These are phyloP conservation scores for Vaccinium corymbosum DNA, from an alignment of 148 eudicot species.

Conservation along the genomic window DNA sequence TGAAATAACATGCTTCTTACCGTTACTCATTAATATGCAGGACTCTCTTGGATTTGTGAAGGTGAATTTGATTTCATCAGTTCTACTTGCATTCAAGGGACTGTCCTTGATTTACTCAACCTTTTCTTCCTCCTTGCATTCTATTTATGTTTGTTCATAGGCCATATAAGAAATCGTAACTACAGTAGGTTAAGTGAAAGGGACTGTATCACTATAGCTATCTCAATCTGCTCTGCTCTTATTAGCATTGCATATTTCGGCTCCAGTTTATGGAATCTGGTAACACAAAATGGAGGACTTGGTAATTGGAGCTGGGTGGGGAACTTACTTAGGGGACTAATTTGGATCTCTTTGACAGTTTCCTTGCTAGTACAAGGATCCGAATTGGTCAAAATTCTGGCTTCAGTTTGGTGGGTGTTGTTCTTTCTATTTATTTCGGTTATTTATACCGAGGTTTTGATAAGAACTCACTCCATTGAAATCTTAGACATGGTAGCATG, in stretches of 20 bases:
- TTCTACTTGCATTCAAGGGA: slow-evolving; percentile 32
- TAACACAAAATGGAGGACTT: slow-evolving; percentile 5
- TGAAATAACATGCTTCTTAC: not conserved
- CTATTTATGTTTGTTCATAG: slow-evolving; percentile 24
- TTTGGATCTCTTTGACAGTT: slow-evolving; percentile 47
- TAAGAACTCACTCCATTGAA: slow-evolving; percentile 17
- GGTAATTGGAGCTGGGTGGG: slow-evolving; percentile 25
- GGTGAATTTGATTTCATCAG: slow-evolving; percentile 23
- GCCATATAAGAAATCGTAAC: slow-evolving; percentile 13
- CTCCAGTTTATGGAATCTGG: slow-evolving; percentile 23
- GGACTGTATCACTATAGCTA: slow-evolving; percentile 19
- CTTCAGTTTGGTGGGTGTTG: slow-evolving; percentile 46
- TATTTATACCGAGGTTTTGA: slow-evolving; percentile 27
- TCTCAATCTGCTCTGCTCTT: slow-evolving; percentile 37
- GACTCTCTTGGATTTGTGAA: slow-evolving; percentile 26
- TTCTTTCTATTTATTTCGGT: slow-evolving; percentile 44
- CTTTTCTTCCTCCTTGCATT: slow-evolving; percentile 33
- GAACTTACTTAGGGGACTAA: slow-evolving; percentile 30
- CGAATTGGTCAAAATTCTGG: slow-evolving; percentile 32
- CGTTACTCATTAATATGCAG: slow-evolving; percentile 19
- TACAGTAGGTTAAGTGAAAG: slow-evolving; percentile 16
- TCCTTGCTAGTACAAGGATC: slow-evolving; percentile 36
- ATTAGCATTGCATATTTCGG: slow-evolving; percentile 34
- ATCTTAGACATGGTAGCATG: slow-evolving; percentile 39
- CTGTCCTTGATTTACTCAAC: slow-evolving; percentile 37